phyloP scores from a whole-genome alignment of 1,284 basidiomycete species.

The Coniferiporia sulphurascens region DNA sequence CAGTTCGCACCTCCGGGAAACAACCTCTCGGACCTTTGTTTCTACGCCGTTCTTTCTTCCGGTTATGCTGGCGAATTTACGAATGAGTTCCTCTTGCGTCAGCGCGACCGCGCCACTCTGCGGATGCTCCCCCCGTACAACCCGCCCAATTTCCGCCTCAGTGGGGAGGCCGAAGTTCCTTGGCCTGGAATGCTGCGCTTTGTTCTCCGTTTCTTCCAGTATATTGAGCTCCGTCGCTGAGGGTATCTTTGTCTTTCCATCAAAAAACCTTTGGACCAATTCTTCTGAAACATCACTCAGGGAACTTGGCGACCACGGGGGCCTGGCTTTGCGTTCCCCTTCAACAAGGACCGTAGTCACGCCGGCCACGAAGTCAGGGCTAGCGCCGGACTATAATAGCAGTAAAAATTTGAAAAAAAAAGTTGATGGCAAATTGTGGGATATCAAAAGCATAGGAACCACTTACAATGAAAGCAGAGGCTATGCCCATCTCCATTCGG shows the following conservation, averaged over 20 bases:
- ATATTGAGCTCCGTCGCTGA: slow-evolving; percentile 46
- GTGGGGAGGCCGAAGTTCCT: slow-evolving; percentile 62
- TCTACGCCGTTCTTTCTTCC: slow-evolving; percentile 63
- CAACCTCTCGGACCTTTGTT: slow-evolving; percentile 73
- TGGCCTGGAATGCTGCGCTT: slow-evolving; percentile 32
- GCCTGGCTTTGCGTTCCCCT: slow-evolving; percentile 49
- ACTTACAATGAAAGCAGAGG: slow-evolving; percentile 76
- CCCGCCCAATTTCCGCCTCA: slow-evolving; percentile 57
- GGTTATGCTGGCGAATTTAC: slow-evolving; percentile 42
- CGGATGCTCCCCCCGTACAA: slow-evolving; percentile 54
- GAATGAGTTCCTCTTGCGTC: slow-evolving; percentile 55
- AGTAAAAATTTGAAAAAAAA: slow-evolving; percentile 11
- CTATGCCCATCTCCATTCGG: slow-evolving; percentile 79
- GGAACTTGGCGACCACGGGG: slow-evolving; percentile 63
- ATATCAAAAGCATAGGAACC: neutral
- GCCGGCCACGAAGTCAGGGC: slow-evolving; percentile 78
- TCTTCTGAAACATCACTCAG: slow-evolving; percentile 52
- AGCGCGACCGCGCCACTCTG: slow-evolving; percentile 56
- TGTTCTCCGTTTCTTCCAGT: slow-evolving; percentile 31
- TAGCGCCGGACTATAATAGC: slow-evolving; percentile 57
- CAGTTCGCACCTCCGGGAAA: slow-evolving; percentile 54
- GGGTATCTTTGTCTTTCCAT: slow-evolving; percentile 43
- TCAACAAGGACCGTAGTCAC: slow-evolving; percentile 71
- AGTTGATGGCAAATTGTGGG: neutral
- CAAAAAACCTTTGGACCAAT: slow-evolving; percentile 59